These are phyloP conservation scores for Dendrobium officinale DNA, from an alignment of 106 monocot genomes.

Conservation along the genomic window DNA sequence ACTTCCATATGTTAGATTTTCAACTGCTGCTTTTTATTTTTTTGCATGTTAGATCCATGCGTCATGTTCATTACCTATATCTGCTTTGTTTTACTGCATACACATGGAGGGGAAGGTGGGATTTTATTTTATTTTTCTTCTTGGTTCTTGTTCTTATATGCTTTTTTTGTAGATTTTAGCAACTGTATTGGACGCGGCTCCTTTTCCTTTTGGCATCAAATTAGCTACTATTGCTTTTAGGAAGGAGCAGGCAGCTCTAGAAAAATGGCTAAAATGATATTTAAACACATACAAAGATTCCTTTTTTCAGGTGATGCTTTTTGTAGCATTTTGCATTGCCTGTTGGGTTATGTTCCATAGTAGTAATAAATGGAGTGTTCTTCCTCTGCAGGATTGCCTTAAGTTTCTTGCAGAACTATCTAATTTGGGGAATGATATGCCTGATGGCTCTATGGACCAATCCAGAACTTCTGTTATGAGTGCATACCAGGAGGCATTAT, in stretches of 20 bases:
- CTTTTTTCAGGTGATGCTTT: conserved; percentile 67
- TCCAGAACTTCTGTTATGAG: conserved; percentile 22
- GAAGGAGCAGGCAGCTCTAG: conserved; percentile 56
- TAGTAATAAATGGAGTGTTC: conserved; percentile 6
- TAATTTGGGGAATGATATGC: conserved; percentile 23
- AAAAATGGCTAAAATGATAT: conserved; percentile 79
- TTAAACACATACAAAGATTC: conserved; percentile 46
- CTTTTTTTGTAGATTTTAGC: conserved; percentile 55
- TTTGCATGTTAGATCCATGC: neutral
- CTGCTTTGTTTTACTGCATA: neutral
- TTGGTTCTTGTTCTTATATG: conserved; percentile 3
- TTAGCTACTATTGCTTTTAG: conserved; percentile 61
- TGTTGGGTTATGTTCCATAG: neutral
- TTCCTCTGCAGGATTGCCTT: conserved; percentile 52
- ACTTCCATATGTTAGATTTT: neutral
- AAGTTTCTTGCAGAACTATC: conserved; percentile 41
- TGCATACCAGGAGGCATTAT: conserved; percentile 34
- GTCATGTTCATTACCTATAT: neutral
- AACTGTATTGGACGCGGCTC: conserved; percentile 50
- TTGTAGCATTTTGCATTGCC: neutral
- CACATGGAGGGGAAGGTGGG: neutral
- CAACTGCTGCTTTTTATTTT: neutral
- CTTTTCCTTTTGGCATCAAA: conserved; percentile 62
- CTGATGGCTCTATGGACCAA: conserved; percentile 26
- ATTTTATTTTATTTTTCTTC: neutral